Percentiles rank a stretch among this genome's conserved stretches.
phyloP scores from a whole-genome alignment of 306 rosid species.

The Rosa lucieae region DNA sequence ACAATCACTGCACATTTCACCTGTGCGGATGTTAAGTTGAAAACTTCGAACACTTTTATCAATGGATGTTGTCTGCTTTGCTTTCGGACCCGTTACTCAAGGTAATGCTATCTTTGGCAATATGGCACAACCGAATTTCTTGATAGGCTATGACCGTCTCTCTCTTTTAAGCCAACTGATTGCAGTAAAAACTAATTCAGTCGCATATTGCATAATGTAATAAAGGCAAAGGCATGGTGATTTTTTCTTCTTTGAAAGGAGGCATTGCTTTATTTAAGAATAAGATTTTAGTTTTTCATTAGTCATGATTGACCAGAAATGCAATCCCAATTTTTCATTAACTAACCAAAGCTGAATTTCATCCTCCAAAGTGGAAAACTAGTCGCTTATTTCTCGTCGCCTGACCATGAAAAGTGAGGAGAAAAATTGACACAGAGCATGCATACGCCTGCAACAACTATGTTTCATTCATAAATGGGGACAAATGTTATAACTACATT shows the following conservation, averaged over 20 bases:
- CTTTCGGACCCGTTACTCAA: neutral
- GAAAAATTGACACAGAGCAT: neutral
- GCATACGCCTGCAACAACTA: neutral
- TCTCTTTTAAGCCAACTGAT: constrained; percentile 39
- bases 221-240: neutral
- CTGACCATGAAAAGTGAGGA: neutral
- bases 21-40: neutral
- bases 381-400: neutral
- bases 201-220: neutral
- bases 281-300: too few species aligned
- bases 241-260: neutral
- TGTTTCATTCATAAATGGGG: neutral
- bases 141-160: constrained; percentile 38
- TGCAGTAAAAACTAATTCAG: constrained; percentile 13
- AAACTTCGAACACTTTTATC: neutral
- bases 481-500: neutral
- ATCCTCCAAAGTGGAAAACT: neutral
- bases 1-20: constrained; percentile 3
- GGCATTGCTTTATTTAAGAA: too few species aligned
- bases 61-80: constrained; percentile 10
- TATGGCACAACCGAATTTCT: constrained; percentile 36
- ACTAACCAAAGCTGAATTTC: neutral
- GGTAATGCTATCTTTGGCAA: constrained; percentile 28
- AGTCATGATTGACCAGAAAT: too few species aligned
- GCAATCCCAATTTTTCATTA: neutral